Evolutionary conservation across 768 basidiomycete species (phyloP), one percentile per base, ranked within the genome.

Genomic region (Leccinum ochraceum): DNA sequence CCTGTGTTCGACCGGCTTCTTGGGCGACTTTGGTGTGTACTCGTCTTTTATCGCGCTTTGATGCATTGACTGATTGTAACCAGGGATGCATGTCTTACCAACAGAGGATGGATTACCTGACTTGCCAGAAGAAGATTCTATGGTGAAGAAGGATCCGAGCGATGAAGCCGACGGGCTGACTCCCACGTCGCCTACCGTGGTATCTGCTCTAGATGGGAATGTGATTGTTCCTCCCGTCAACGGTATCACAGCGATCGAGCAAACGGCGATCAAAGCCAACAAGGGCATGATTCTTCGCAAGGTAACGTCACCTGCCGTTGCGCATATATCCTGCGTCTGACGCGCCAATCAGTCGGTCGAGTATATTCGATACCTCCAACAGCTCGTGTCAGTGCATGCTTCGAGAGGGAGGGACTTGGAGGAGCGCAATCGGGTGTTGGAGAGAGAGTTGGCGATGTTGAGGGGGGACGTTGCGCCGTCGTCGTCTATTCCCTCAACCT

Each of bases 241-340:
- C 26, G 75, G 73, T 8, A 54, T 4, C 7, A 2, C 16, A 0
- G 17, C 20, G 4, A 57, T 7, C 22, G 79, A 80, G 34, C 78
- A 77, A 20, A 74, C 73, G 20, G 80, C 81, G 32, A 88, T 92
- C 56, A 95, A 95, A 71, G 94, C 94, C 28, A 95, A 96, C 77
- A 96, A 96, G 80, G 94, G 94, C 36, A 92, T 95, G 87, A 94
- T 96, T 48, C 75, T 96, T 50, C 74, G 91, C 66, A 96, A 92
- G 82, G 88, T 86, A 58, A 9, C 11, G 54, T 55, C 44, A 24
- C 26, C 1, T n/a, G 3, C 2, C 2, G 2, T 8, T 6, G 9
- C 49, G 30, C 57, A 56, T 56, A 58, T 3, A 53, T 51, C 11
- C 4, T 6, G n/a, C n/a, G 1, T 60, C 54, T 70, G 62, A 64